Evolutionary conservation across 352 stramenopile species (phyloP).

Genomic region (Pythium dissimile): DNA sequence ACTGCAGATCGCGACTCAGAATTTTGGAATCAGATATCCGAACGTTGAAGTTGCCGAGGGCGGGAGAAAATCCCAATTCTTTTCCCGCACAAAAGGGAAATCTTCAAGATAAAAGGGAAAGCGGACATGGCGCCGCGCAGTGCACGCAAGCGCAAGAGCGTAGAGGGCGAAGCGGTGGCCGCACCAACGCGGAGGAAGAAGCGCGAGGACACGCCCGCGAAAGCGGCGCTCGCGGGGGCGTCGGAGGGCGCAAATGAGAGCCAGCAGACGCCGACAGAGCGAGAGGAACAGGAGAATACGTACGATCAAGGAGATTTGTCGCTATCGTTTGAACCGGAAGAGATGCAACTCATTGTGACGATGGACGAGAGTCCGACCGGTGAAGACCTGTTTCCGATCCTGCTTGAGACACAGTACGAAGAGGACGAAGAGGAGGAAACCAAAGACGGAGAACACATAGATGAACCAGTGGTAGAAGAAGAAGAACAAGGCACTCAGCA

Average conservation of each 20-base stretch:
- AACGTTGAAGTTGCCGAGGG: slow-evolving; percentile 21
- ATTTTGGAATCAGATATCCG: slow-evolving; percentile 9
- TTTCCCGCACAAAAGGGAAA: slow-evolving; percentile 5
- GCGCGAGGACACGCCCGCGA: slow-evolving; percentile 16
- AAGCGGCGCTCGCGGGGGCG: neutral
- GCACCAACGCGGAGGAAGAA: slow-evolving; percentile 7
- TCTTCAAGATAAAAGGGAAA: neutral
- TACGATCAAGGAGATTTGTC: neutral
- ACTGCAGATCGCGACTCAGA: slow-evolving; percentile 13
- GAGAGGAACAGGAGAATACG: neutral
- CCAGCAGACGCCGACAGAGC: neutral
- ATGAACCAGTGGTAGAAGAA: neutral
- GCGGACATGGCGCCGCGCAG: slow-evolving; percentile 14
- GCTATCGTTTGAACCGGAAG: slow-evolving; percentile 5
- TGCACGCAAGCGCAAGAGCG: slow-evolving; percentile 16
- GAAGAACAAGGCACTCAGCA: neutral
- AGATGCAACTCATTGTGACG: slow-evolving; percentile 4
- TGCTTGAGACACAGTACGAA: slow-evolving; percentile 16
- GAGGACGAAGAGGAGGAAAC: slow-evolving; percentile 8
- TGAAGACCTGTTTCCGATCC: slow-evolving; percentile 4
- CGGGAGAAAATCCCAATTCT: neutral
- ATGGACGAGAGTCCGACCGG: slow-evolving; percentile 21
- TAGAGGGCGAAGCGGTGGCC: neutral
- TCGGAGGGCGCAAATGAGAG: neutral
- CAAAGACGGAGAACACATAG: neutral